Conservation (phyloP, 306 rosid genomes). For the Vigna reflexopilosa region DNA sequence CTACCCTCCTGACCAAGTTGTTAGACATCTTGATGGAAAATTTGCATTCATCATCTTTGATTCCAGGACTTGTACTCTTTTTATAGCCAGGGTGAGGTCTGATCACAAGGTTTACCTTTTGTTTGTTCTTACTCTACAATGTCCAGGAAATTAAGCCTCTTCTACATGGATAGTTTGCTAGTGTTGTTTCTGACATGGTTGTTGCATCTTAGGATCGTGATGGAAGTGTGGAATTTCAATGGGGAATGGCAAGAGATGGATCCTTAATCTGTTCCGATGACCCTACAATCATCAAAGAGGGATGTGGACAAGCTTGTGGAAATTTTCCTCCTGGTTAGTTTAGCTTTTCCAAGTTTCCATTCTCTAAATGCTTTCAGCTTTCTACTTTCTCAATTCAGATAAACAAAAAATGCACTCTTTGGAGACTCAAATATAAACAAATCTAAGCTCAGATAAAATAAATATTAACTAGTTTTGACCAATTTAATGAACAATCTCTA, state of each 20-base stretch:
- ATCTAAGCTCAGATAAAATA: too few species aligned
- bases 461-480: not conserved
- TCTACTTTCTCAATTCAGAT: conserved; percentile 7
- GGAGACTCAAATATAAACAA: too few species aligned
- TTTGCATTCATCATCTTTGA: conserved; percentile 69
- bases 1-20: conserved; percentile 71
- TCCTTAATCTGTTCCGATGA: conserved; percentile 64
- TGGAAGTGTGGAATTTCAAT: conserved; percentile 54
- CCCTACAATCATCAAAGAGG: conserved; percentile 48
- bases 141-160: not conserved
- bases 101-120: not conserved
- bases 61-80: conserved; percentile 48
- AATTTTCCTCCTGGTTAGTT: conserved; percentile 66
- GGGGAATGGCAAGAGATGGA: conserved; percentile 69
- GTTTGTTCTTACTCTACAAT: not conserved
- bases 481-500: not conserved
- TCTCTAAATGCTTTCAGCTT: not conserved
- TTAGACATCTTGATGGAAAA: conserved; percentile 66
- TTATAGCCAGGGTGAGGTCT: conserved; percentile 60
- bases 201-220: conserved; percentile 58
- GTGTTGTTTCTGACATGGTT: conserved; percentile 17
- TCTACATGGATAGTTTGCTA: not conserved
- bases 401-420: too few species aligned
- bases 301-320: conserved; percentile 62
- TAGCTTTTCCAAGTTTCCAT: not conserved